Base-by-base conservation (phyloP, 768 basidiomycete species). In the Agaricus subrufescens region DNA sequence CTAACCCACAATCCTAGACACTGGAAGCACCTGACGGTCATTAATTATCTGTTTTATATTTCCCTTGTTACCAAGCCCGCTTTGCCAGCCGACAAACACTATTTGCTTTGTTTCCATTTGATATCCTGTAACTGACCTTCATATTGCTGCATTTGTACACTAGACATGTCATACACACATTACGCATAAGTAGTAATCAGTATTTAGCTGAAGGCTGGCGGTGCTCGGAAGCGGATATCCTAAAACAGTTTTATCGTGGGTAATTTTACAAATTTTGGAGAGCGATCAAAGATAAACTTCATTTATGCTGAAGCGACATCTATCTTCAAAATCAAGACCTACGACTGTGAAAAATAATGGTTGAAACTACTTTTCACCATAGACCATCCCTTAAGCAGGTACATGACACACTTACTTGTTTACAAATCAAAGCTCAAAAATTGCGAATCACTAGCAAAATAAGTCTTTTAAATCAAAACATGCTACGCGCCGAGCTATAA, bases 381-480 rank as follows among this genome's bases (percentile, higher is more conserved):
- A 71, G 93, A 60, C 77, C 95, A 44, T 88, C 92, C 6, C 82
- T 93, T 60, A 97, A 96, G 72, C 94, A 97, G 80, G 85, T 74
- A 47, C 49, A 79, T 63, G 31, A 50, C 50, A 52, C 52, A 53
- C 45, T 45, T 34, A 43, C 50, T 54, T 39, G 43, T 43, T 42
- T 42, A 23, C 19, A 31, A 39, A 11, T 44, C 58, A 38, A 25
- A 40, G 42, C n/a, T 38, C 37, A 31, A 46, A 57, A 45, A 48
- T 38, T 42, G 1, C 46, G 47, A 39, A 47, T 51, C 45, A 19
- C 14, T 60, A 94, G 91, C 75, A 84, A 78, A 97, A 98, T 72
- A 98, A 98, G 70, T 62, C 81, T 1, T 98, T 90, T 78, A 98
- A 98, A 73, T 92, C 92, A 2, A 90, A 86, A 67, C 91, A 94